Percentiles rank a stretch among this genome's conserved stretches.
These are phyloP conservation scores for Coriaria nepalensis DNA, from an alignment of 306 rosid genomes.

Conservation along the genomic window DNA sequence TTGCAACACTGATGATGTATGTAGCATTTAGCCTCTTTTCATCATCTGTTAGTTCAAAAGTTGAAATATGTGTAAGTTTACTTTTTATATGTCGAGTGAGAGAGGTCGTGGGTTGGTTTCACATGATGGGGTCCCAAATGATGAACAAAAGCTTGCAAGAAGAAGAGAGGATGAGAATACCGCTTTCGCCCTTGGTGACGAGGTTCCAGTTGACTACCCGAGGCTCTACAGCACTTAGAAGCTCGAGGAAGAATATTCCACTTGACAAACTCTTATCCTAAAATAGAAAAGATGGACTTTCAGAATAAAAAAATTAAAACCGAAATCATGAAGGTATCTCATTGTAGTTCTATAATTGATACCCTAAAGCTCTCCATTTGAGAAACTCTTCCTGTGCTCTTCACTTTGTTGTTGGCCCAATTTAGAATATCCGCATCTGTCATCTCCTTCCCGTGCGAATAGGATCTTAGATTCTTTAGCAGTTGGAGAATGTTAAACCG, in stretches of 20 bases:
- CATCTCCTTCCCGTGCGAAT: slow-evolving; percentile 82
- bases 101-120: neutral
- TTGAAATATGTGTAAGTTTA: slow-evolving; percentile 10
- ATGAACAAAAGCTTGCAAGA: neutral
- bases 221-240: slow-evolving; percentile 93
- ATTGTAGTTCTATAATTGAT: neutral
- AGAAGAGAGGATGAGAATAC: slow-evolving; percentile 25
- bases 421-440: slow-evolving; percentile 71
- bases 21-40: slow-evolving; percentile 93
- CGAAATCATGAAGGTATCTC: no score
- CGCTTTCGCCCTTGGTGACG: slow-evolving; percentile 83
- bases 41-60: slow-evolving; percentile 38
- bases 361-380: slow-evolving; percentile 83
- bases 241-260: slow-evolving; percentile 86
- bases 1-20: slow-evolving; percentile 80
- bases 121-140: neutral
- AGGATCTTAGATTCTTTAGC: slow-evolving; percentile 67
- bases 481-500: slow-evolving; percentile 82
- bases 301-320: no score
- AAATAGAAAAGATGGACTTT: neutral
- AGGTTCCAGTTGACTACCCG: slow-evolving; percentile 98
- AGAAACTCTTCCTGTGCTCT: slow-evolving; percentile 63
- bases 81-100: neutral
- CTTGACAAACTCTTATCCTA: slow-evolving; percentile 79
- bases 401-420: slow-evolving; percentile 81